These are phyloP conservation scores for Penstemon newberryi DNA, from an alignment of 257 asterid genomes.

Conservation along the genomic window DNA sequence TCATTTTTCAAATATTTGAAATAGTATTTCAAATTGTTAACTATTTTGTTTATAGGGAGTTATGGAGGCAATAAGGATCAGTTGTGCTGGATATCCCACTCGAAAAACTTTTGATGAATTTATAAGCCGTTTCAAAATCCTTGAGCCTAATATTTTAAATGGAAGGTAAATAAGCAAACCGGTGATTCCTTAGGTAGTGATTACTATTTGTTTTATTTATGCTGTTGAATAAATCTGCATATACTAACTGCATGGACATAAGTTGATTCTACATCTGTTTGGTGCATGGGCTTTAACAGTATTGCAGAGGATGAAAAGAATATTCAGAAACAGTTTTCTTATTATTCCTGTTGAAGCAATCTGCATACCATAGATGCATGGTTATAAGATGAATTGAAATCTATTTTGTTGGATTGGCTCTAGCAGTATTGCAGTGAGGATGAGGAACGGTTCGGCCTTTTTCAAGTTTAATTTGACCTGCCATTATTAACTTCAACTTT, in stretches of 20 bases:
- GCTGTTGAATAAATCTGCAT: constrained; percentile 1
- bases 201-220: constrained; percentile 15
- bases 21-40: constrained; percentile 1
- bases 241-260: constrained; percentile 3
- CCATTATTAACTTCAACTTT: not conserved
- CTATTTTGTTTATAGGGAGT: constrained; percentile 61
- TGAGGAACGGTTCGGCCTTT: not conserved
- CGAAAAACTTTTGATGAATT: constrained; percentile 75
- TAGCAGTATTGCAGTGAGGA: not conserved
- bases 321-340: not conserved
- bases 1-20: not conserved
- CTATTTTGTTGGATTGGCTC: not conserved
- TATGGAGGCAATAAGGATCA: constrained; percentile 93
- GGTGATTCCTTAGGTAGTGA: not conserved
- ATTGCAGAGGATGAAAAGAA: not conserved
- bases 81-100: constrained; percentile 97
- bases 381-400: not conserved
- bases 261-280: not conserved
- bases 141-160: constrained; percentile 51
- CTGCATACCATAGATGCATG: not conserved
- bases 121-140: constrained; percentile 62
- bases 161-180: constrained; percentile 53
- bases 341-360: not conserved
- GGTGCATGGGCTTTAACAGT: not conserved
- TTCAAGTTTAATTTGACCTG: not conserved